Base-by-base conservation (phyloP, 352 stramenopile genomes). In the Globisporangium ultimum region DNA sequence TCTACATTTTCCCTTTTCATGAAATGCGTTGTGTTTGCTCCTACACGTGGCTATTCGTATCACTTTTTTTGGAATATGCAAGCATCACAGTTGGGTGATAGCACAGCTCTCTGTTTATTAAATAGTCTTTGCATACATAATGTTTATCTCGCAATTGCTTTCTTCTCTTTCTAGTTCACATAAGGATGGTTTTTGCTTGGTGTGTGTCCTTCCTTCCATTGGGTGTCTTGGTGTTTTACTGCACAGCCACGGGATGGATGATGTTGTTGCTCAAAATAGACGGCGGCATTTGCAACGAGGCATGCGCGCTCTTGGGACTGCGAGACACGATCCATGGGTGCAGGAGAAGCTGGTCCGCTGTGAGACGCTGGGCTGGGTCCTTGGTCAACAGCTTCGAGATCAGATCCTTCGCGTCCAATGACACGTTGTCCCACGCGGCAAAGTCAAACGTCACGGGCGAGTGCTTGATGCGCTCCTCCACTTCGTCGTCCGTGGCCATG, bases 331-430 rank as follows among this genome's bases (percentile, higher is more conserved):
- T 80, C 94, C 94, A 98, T 42, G 89, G 89, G 72, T 98, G 92
- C 61, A 91, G 71, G 17, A 98, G 70, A 75, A 97, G 79, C 67
- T 98, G 74, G 54, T 92, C 84, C 3, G 91, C 91, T 5, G 88
- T 95, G 6, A 97, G 71, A 56, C 94, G 75, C 66, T 82, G 57
- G n/a, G 76, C 61, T 11, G 92, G 91, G 68, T 98, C 78, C 53
- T 87, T 87, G 42, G 80, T 61, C 65, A 98, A 82, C 10, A 98
- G 73, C 63, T 88, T 79, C 52, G 63, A 60, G 60, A 98, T 88
- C 2, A 98, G 70, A 66, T 98, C 91, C 71, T 93, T 95, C 22
- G 93, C 92, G 38, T 93, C 88, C 32, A 66, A 54, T 15, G 91
- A 98, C 18, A 98, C 67, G 59, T 93, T 75, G 49, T 65, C 64